These are phyloP conservation scores for Blastobotrys proliferans DNA, from an alignment of 1,139 yeast species.

Conservation along the genomic window DNA sequence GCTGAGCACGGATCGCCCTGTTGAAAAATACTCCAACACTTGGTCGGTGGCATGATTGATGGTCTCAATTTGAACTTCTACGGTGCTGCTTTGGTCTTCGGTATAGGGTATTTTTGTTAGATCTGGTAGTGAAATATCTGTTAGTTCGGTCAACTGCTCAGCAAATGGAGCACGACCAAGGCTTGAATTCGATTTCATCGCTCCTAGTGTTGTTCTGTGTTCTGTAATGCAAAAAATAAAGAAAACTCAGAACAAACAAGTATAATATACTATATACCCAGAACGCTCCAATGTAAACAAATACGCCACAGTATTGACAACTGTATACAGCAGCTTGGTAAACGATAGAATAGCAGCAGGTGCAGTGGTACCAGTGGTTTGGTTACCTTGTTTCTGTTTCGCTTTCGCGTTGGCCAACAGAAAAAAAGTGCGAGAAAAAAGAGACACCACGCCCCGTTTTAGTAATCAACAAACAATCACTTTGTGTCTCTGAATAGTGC, in stretches of 20 bases:
- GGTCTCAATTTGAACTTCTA: background rate
- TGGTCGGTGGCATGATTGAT: constrained; percentile 19
- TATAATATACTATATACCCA: no score
- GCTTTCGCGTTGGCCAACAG: no score
- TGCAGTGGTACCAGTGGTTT: no score
- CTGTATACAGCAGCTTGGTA: no score
- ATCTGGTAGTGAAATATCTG: constrained; percentile 15
- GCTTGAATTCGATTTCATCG: constrained; percentile 9
- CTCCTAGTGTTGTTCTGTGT: no score
- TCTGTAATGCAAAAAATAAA: no score
- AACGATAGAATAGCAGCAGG: no score
- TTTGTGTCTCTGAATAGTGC: background rate
- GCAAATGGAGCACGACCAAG: constrained; percentile 18
- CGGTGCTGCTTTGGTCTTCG: background rate
- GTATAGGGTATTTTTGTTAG: background rate
- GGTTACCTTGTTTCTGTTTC: no score
- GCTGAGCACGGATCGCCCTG: constrained; percentile 21
- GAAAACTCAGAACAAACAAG: no score
- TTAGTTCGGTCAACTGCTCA: constrained; percentile 19
- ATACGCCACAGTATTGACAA: no score
- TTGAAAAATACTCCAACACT: constrained; percentile 22
- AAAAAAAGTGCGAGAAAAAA: background rate
- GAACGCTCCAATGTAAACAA: no score
- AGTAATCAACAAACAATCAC: background rate
- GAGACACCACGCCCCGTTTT: background rate